Evolutionary conservation across 2,329 filamentous ascomycete species (phyloP).

Genomic region (Exophiala sideris): DNA sequence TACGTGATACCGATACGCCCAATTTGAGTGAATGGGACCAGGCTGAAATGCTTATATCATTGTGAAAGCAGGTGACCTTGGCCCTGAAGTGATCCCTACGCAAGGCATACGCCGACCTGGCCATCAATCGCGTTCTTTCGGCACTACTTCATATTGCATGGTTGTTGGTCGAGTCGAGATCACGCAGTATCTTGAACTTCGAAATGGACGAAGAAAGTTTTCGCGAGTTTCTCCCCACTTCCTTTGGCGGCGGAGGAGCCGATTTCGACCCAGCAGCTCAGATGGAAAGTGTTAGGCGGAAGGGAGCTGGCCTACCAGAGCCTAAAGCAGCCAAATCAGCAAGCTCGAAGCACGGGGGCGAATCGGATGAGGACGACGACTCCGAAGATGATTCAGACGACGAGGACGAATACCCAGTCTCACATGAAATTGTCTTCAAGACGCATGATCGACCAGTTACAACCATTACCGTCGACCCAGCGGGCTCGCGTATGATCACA

Average conservation of each 20-base stretch:
- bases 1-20: too few relatives aligned
- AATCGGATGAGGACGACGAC: slow-evolving; percentile 45
- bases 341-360: slow-evolving; percentile 39
- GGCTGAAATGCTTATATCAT: too few relatives aligned
- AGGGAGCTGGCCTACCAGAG: slow-evolving; percentile 40
- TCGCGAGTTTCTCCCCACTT: slow-evolving; percentile 66
- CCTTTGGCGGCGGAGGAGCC: slow-evolving; percentile 79
- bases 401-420: slow-evolving; percentile 84
- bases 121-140: not conserved
- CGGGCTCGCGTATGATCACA: slow-evolving; percentile 81
- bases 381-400: slow-evolving; percentile 57
- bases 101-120: too few relatives aligned
- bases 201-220: slow-evolving; percentile 43
- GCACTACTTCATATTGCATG: slow-evolving; percentile 4
- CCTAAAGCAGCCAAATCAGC: slow-evolving; percentile 31
- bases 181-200: not conserved
- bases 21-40: too few relatives aligned
- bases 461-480: slow-evolving; percentile 75
- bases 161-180: not conserved
- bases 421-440: slow-evolving; percentile 88
- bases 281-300: slow-evolving; percentile 72
- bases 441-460: slow-evolving; percentile 89
- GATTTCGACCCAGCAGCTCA: slow-evolving; percentile 73
- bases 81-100: too few relatives aligned
- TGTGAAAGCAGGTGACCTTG: too few relatives aligned